Evolutionary conservation across 1,139 yeast species (phyloP), one percentile per base, ranked within the genome.

Genomic region (Suhomyces terraborum): DNA sequence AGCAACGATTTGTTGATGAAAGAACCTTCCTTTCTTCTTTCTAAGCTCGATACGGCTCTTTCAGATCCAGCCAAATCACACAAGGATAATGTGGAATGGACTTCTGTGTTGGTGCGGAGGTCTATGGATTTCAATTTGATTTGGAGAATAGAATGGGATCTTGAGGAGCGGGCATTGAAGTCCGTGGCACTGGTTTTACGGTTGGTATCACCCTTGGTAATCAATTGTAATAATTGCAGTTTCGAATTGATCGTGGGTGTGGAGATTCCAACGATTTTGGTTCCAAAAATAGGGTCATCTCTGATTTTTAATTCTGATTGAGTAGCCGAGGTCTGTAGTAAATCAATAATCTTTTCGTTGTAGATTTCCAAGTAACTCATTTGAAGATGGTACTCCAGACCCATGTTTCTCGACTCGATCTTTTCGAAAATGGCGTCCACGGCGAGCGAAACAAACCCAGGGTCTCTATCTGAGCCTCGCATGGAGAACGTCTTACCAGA

Each of bases 1-100:
- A 93, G 69, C 33, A 91, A 73, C 0, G 97, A 89, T 59, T 88
- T 88, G 66, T 93, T 93, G 57, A 93, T 93, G 58, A 76, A 91
- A 0, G 96, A 79, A 16, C 98, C 98, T 66, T 93, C 98, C 60
- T 88, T 87, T 44, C 97, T 71, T 53, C 98, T 75, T 54, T 84
- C 96, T 0, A 74, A 65, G 55, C 89, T 88, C 1, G 85, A 75
- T 0, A 95, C 84, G 0, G 96, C 98, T 42, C 88, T 75, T 62
- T 93, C 98, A 13, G 96, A 86, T 17, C 98, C 98, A 0, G 98
- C 98, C 55, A 93, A 74, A 64, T 93, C 98, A 69, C 98, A 93
- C 43, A 93, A 71, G 19, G 94, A 87, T 28, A 93, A 75, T 0
- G 93, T 82, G 25, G 93, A 77, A 38, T 73, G 64, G 13, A 70